Conservation (phyloP, 495 filamentous ascomycete genomes). For the Neurospora tetrasperma region DNA sequence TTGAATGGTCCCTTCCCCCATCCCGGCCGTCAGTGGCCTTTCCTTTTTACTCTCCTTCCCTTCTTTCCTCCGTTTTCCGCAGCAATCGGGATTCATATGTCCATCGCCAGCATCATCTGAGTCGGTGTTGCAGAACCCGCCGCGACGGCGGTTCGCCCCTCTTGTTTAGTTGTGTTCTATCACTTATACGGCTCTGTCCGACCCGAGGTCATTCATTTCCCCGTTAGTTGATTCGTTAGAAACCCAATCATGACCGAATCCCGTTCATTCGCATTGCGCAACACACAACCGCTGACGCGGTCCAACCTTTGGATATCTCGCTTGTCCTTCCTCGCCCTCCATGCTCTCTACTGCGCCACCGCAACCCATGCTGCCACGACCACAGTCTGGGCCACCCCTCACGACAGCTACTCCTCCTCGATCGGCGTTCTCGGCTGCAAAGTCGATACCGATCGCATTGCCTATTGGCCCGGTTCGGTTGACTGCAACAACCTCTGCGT, state of each 20-base stretch:
- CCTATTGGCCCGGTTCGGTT: conserved; percentile 38
- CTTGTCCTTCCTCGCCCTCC: neutral
- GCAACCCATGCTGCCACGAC: conserved; percentile 18
- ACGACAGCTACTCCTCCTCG: conserved; percentile 40
- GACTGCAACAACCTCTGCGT: conserved; percentile 41
- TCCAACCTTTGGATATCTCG: neutral
- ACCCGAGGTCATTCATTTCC: neutral
- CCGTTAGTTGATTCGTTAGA: neutral
- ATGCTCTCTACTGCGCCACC: conserved; percentile 15
- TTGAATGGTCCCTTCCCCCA: too few relatives aligned
- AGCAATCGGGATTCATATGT: neutral
- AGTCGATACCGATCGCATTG: conserved; percentile 36
- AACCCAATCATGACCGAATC: neutral
- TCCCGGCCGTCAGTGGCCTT: neutral
- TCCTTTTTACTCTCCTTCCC: neutral
- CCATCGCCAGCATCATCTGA: neutral
- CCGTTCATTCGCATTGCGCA: neutral
- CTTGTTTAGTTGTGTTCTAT: neutral
- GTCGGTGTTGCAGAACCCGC: neutral
- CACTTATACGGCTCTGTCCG: neutral
- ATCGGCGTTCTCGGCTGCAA: conserved; percentile 42
- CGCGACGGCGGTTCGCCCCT: neutral
- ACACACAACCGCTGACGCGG: neutral
- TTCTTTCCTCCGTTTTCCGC: neutral
- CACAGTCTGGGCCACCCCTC: conserved; percentile 39